These are phyloP conservation scores for Clavaria fumosa DNA, from an alignment of 768 basidiomycete species.

Conservation along the genomic window DNA sequence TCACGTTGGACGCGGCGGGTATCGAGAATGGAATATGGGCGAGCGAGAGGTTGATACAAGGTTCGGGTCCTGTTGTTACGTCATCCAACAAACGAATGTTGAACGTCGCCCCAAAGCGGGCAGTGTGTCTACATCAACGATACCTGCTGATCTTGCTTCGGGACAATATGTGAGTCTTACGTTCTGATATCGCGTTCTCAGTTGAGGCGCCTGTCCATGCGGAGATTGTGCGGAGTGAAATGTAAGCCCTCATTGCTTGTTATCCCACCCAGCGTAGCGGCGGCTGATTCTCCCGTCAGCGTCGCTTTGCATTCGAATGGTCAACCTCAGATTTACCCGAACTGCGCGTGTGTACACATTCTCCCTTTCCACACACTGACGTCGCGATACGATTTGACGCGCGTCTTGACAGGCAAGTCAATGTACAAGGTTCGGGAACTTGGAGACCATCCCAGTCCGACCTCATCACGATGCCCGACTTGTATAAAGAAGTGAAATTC, in stretches of 20 bases:
- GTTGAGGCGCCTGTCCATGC: constrained; percentile 1
- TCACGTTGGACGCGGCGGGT: constrained; percentile 33
- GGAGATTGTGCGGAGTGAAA: constrained; percentile 34
- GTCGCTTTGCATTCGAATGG: constrained; percentile 29
- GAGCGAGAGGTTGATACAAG: constrained; percentile 25
- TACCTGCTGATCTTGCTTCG: constrained; percentile 26
- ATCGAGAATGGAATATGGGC: constrained; percentile 29
- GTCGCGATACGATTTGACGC: neutral
- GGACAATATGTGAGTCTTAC: constrained; percentile 33
- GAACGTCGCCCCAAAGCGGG: constrained; percentile 21
- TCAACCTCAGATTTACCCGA: constrained; percentile 31
- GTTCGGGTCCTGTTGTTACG: constrained; percentile 16
- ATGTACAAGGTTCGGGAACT: constrained; percentile 23
- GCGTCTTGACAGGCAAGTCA: constrained; percentile 17
- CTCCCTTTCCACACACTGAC: neutral
- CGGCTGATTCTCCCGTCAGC: constrained; percentile 12
- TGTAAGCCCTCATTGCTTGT: constrained; percentile 20
- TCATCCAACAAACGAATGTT: constrained; percentile 1
- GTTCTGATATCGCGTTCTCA: neutral
- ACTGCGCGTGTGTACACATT: constrained; percentile 32
- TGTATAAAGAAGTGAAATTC: constrained; percentile 20
- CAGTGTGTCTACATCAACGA: constrained; percentile 27
- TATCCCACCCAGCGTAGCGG: neutral
- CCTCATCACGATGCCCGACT: constrained; percentile 21
- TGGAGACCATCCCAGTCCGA: constrained; percentile 20